Evolutionary conservation across 2,329 filamentous ascomycete species (phyloP).

Genomic region (Lizonia empirigonia): DNA sequence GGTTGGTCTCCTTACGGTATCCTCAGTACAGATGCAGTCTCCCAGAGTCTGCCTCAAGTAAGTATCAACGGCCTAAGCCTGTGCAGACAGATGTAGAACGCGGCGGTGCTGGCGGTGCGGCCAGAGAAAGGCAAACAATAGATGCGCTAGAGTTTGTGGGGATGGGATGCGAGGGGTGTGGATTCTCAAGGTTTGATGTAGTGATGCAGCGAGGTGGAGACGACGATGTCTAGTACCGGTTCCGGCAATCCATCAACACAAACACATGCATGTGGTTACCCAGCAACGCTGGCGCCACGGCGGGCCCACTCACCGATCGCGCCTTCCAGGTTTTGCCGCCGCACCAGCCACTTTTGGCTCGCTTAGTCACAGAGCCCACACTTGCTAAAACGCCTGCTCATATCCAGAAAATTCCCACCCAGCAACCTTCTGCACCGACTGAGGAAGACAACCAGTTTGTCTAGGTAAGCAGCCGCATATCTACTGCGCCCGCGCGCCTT

Average conservation of each 20-base stretch:
- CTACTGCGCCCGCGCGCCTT: neutral
- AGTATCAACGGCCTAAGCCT: conserved; percentile 43
- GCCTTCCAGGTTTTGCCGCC: conserved; percentile 7
- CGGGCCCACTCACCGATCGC: conserved; percentile 9
- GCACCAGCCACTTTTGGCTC: conserved; percentile 16
- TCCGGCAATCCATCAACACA: conserved; percentile 35
- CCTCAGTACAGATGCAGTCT: conserved; percentile 52
- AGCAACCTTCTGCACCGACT: conserved; percentile 56
- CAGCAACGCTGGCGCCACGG: conserved; percentile 32
- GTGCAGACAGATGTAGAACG: conserved; percentile 21
- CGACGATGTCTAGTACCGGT: conserved; percentile 35
- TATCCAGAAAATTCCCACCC: conserved; percentile 21
- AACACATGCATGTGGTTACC: conserved; percentile 28
- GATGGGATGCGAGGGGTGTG: conserved; percentile 30
- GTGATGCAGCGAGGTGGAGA: conserved; percentile 32
- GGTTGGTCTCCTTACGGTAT: conserved; percentile 54
- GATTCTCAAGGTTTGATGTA: conserved; percentile 28
- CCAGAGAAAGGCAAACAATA: conserved; percentile 18
- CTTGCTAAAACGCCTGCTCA: conserved; percentile 17
- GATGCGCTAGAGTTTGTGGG: conserved; percentile 29
- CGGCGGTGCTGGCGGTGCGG: conserved; percentile 11
- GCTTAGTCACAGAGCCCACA: conserved; percentile 34
- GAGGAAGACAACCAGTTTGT: conserved; percentile 64
- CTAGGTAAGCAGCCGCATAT: conserved; percentile 54
- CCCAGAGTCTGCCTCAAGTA: conserved; percentile 47